Percentiles rank a stretch among this genome's conserved stretches.
Evolutionary conservation across 2,329 filamentous ascomycete genomes (phyloP).

Genomic region (Trichoderma sp.): DNA sequence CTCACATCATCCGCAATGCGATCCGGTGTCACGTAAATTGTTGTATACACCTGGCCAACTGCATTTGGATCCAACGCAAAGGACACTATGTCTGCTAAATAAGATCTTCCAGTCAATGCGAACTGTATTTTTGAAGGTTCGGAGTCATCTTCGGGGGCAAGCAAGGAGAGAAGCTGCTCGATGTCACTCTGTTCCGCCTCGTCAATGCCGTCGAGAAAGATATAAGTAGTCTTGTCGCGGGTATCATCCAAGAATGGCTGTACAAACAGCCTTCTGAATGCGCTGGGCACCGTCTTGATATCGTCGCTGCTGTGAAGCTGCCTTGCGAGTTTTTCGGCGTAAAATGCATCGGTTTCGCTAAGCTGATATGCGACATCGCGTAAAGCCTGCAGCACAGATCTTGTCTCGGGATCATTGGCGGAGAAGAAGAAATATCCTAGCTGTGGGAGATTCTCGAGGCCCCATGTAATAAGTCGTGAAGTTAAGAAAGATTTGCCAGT

Average conservation of each 20-base stretch:
- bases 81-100: constrained; percentile 42
- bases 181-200: constrained; percentile 45
- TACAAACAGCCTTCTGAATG: constrained; percentile 44
- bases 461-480: constrained; percentile 45
- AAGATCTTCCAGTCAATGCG: constrained; percentile 44
- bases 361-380: constrained; percentile 50
- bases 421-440: constrained; percentile 51
- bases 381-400: constrained; percentile 47
- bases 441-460: constrained; percentile 37
- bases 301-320: constrained; percentile 41
- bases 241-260: constrained; percentile 40
- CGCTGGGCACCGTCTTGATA: constrained; percentile 46
- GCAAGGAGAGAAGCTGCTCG: constrained; percentile 38
- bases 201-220: constrained; percentile 51
- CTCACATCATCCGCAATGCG: constrained; percentile 46
- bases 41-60: constrained; percentile 37
- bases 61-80: constrained; percentile 37
- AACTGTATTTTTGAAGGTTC: constrained; percentile 36
- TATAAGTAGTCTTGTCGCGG: constrained; percentile 40
- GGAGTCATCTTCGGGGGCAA: constrained; percentile 32
- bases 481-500: constrained; percentile 51
- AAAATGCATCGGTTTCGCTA: constrained; percentile 47
- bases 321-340: constrained; percentile 43
- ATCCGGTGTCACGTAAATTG: constrained; percentile 45
- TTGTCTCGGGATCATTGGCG: constrained; percentile 47